Conservation (phyloP, 2,329 filamentous ascomycete genomes). For the Fusarium newnesense region DNA sequence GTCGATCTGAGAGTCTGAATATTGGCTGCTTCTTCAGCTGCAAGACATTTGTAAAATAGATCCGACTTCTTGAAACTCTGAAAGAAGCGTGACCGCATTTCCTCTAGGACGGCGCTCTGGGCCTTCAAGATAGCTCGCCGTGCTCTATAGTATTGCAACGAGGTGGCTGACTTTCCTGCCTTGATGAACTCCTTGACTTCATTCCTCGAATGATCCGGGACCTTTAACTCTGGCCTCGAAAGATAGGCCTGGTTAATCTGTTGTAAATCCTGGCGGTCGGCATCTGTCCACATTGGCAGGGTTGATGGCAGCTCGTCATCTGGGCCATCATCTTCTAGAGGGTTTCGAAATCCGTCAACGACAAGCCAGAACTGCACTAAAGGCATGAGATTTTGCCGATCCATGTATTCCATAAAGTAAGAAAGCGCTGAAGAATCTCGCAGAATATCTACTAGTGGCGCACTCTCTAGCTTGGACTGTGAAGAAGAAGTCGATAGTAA, state of each 20-base stretch:
- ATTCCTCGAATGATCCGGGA: slow-evolving; percentile 74
- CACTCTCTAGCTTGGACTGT: slow-evolving; percentile 76
- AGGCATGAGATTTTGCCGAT: slow-evolving; percentile 85
- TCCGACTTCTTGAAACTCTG: slow-evolving; percentile 91
- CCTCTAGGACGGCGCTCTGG: slow-evolving; percentile 84
- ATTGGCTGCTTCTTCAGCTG: slow-evolving; percentile 79
- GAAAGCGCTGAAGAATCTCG: slow-evolving; percentile 90
- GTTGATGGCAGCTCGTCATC: slow-evolving; percentile 71
- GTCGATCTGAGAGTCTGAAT: slow-evolving; percentile 39
- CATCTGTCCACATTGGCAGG: slow-evolving; percentile 78
- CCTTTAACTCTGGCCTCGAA: slow-evolving; percentile 81
- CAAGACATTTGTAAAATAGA: slow-evolving; percentile 94
- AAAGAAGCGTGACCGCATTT: slow-evolving; percentile 84
- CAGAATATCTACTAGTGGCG: slow-evolving; percentile 84
- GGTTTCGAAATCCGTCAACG: slow-evolving; percentile 94
- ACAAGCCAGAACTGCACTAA: slow-evolving; percentile 98
- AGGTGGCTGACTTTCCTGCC: slow-evolving; percentile 79
- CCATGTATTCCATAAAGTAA: slow-evolving; percentile 99
- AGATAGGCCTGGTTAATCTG: slow-evolving; percentile 94
- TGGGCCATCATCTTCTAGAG: slow-evolving; percentile 80
- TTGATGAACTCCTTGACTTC: slow-evolving; percentile 81
- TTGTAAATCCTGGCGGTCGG: slow-evolving; percentile 86
- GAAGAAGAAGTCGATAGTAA: slow-evolving; percentile 42
- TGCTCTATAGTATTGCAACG: slow-evolving; percentile 84
- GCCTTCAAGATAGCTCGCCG: slow-evolving; percentile 82